Evolutionary conservation across 805 yeast genomes (phyloP), one percentile per base, ranked within the genome.

Genomic region (Nakazawaea laoshanensis): DNA sequence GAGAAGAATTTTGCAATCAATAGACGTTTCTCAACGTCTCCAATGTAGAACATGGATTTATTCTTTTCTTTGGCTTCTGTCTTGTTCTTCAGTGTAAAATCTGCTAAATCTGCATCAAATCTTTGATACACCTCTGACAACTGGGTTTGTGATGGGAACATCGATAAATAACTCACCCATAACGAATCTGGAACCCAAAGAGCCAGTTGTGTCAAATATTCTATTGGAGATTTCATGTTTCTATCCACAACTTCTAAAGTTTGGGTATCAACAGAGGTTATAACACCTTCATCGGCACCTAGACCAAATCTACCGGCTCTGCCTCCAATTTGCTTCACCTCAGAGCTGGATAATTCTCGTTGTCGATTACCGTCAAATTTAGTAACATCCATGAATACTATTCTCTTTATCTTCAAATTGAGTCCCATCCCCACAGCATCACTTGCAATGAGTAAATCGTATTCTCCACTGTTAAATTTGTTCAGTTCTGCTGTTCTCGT

Each of bases 371-470:
- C 96, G 49, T 86, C 73, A 45, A 70, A 88, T 53, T 92, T 92
- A 30, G 52, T 51, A 18, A 70, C 59, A 1, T 78, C 66, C 12
- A 81, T 72, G 49, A 92, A 88, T 1, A 92, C 68, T 4, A 92
- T 70, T 39, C 97, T 61, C 38, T 77, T 74, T 42, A 92, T 88
- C 17, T 83, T 78, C 47, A 92, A 62, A 49, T 92, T 92, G 34
- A 92, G 64, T 1, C 98, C 98, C 96, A 92, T 89, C 2, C 98
- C 98, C 41, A 92, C 77, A 0, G 98, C 98, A 59, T 92, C 97
- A 2, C 95, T 83, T 1, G 98, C 97, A 5, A 92, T 83, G 24
- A 92, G 61, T n/a, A 83, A 67, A 46, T 88, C 92, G 41, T 74
- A 80, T 22, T 70, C 68, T 2, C 94, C 89, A n/a, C 50, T 58